Evolutionary conservation across 2,329 filamentous ascomycete species (phyloP).

Genomic region (Tolypocladium album): DNA sequence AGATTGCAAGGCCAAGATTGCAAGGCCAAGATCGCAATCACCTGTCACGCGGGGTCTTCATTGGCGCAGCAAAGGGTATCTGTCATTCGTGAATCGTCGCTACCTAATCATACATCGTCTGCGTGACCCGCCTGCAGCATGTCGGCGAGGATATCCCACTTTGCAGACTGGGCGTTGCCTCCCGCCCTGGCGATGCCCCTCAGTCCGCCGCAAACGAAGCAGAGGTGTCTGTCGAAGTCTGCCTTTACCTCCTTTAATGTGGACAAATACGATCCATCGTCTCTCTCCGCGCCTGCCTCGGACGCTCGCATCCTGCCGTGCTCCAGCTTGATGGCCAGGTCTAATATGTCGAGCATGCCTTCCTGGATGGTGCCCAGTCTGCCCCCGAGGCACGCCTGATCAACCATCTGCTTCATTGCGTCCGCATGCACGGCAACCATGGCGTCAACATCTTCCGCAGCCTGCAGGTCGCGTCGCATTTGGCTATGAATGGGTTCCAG

Average conservation of each 20-base stretch:
- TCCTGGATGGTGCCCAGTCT: conserved; percentile 62
- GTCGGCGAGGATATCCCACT: conserved; percentile 76
- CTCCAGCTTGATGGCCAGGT: conserved; percentile 61
- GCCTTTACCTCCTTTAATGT: conserved; percentile 45
- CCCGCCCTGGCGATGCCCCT: conserved; percentile 66
- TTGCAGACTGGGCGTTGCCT: conserved; percentile 44
- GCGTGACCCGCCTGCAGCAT: conserved; percentile 50
- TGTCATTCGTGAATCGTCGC: conserved; percentile 10
- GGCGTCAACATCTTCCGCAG: conserved; percentile 63
- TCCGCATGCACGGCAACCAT: conserved; percentile 63
- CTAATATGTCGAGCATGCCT: conserved; percentile 63
- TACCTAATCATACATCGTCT: conserved; percentile 11
- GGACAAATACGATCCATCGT: conserved; percentile 33
- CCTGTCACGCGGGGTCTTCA: not conserved
- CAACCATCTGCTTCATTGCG: conserved; percentile 52
- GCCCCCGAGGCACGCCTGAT: conserved; percentile 58
- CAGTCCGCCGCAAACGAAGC: conserved; percentile 64
- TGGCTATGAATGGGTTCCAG: conserved; percentile 47
- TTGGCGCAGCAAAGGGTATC: conserved; percentile 10
- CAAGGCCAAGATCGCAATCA: too few relatives aligned
- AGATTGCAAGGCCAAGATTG: not conserved
- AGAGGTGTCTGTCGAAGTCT: conserved; percentile 54
- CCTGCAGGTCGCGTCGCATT: conserved; percentile 46
- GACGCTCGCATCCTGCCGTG: conserved; percentile 34
- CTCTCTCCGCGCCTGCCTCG: conserved; percentile 14